phyloP scores from a whole-genome alignment of 176 grass and related monocot species.

The Poa pratensis region DNA sequence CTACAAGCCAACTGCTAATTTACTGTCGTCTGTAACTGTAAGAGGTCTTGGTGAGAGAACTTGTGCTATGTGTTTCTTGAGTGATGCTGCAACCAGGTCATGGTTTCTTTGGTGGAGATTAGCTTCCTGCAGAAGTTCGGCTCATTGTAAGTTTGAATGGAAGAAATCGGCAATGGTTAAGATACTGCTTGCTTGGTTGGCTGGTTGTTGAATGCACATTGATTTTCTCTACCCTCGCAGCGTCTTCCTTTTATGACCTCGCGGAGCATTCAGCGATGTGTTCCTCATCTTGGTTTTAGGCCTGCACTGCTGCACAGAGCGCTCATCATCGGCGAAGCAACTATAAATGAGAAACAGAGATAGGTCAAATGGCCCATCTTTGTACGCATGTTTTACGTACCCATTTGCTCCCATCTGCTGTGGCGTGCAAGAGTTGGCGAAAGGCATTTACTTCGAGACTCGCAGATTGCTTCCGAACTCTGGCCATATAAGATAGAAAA shows the following conservation, averaged over 20 bases:
- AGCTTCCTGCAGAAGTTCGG: neutral
- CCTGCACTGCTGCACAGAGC: neutral
- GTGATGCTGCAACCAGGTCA: neutral
- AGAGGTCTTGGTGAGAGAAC: neutral
- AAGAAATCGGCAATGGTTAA: neutral
- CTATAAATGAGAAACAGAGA: conserved; percentile 32
- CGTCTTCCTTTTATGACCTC: neutral
- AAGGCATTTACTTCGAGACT: neutral
- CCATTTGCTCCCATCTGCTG: neutral
- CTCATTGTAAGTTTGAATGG: neutral
- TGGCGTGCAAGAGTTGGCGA: neutral
- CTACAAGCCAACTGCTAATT: conserved; percentile 15
- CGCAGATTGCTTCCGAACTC: neutral
- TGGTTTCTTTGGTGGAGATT: too few relatives aligned
- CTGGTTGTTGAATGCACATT: conserved; percentile 15
- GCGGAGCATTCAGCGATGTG: neutral
- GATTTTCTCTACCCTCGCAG: neutral
- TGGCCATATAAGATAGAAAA: neutral
- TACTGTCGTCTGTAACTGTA: neutral
- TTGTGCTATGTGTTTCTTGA: neutral
- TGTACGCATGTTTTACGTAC: neutral
- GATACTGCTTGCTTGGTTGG: neutral
- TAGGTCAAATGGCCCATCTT: neutral
- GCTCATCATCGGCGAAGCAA: conserved; percentile 8
- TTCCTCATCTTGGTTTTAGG: conserved; percentile 19